Percentiles rank a stretch among this genome's conserved stretches.
These are phyloP conservation scores for Toxoplasma gondii DNA, from an alignment of 169 alveolate genomes.

Conservation along the genomic window DNA sequence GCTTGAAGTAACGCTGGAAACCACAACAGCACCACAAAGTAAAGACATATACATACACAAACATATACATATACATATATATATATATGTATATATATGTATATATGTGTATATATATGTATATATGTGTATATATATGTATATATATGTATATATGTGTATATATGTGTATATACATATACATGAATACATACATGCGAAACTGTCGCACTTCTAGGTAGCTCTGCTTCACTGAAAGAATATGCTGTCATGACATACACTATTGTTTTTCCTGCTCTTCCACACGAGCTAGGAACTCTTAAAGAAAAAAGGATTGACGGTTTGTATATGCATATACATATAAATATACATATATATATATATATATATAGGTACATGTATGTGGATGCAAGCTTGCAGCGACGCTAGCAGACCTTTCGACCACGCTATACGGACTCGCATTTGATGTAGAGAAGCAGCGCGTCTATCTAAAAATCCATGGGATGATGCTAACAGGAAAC, in stretches of 20 bases:
- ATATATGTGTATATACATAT: neutral
- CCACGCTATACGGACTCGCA: too few species aligned
- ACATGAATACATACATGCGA: neutral
- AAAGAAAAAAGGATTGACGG: too few species aligned
- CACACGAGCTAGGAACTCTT: too few species aligned
- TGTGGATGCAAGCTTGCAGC: too few species aligned
- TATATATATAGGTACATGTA: neutral
- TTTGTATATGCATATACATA: too few species aligned
- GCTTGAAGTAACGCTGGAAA: conserved; percentile 26
- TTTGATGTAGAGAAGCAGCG: too few species aligned
- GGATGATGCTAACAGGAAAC: too few species aligned
- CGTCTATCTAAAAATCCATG: too few species aligned
- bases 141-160: neutral
- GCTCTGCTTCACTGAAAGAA: too few species aligned
- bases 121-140: neutral
- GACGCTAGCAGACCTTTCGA: too few species aligned
- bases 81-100: neutral
- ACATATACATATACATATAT: neutral
- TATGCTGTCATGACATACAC: too few species aligned
- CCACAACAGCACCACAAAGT: neutral
- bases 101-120: neutral
- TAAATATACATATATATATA: neutral
- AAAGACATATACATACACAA: neutral
- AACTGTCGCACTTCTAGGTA: neutral
- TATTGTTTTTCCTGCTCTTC: too few species aligned